phyloP scores from a whole-genome alignment of 805 yeast species.

The Candida krabiensis region DNA sequence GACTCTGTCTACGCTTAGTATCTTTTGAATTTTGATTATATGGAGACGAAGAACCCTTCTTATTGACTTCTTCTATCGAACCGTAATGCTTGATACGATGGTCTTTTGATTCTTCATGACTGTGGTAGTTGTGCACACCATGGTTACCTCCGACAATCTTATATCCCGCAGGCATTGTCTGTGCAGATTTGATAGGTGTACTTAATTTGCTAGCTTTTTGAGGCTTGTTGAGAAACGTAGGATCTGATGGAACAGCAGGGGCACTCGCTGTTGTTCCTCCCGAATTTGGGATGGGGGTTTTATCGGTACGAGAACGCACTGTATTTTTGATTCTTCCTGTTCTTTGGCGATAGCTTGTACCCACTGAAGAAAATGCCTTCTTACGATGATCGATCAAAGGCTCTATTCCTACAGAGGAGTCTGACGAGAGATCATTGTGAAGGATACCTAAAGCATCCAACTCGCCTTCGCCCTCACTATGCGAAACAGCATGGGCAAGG shows the following conservation, averaged over 20 bases:
- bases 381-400: constrained; percentile 28
- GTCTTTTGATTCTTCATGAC: background rate
- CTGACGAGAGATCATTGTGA: constrained; percentile 26
- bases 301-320: background rate
- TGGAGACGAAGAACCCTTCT: background rate
- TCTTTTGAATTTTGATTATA: background rate
- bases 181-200: background rate
- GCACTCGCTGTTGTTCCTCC: constrained; percentile 3
- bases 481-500: background rate
- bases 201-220: background rate
- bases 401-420: constrained; percentile 17
- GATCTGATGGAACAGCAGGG: constrained; percentile 5
- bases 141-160: background rate
- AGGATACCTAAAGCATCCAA: constrained; percentile 29
- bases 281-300: background rate
- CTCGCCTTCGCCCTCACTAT: constrained; percentile 19
- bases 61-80: background rate
- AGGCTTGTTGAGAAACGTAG: background rate
- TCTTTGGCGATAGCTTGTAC: background rate
- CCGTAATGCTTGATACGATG: background rate
- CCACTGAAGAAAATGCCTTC: constrained; percentile 6
- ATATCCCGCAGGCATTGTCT: background rate
- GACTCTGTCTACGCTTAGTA: background rate
- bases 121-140: background rate
- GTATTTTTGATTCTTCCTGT: background rate